phyloP scores from a whole-genome alignment of 1,284 basidiomycete genomes.

The Abortiporus biennis region DNA sequence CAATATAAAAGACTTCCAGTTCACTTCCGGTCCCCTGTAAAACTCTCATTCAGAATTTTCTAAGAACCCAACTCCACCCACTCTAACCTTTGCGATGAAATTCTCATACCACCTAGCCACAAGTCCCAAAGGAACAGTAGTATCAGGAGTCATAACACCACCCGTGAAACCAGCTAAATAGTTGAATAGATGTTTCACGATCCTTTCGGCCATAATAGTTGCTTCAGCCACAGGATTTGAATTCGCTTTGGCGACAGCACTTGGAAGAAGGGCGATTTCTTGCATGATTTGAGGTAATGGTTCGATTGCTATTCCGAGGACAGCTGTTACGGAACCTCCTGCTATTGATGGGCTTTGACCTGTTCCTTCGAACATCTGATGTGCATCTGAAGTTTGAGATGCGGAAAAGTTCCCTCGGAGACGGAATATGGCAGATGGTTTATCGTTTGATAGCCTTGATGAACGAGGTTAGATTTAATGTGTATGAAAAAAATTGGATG shows the following conservation, averaged over 20 bases:
- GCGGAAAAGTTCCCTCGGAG: slow-evolving; percentile 64
- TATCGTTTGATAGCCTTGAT: slow-evolving; percentile 89
- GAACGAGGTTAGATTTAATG: background rate
- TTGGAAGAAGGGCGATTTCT: slow-evolving; percentile 45
- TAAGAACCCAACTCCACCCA: slow-evolving; percentile 69
- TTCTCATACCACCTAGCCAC: slow-evolving; percentile 81
- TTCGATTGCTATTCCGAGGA: slow-evolving; percentile 69
- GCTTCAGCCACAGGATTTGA: slow-evolving; percentile 24
- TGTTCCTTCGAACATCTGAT: slow-evolving; percentile 47
- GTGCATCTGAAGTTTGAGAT: slow-evolving; percentile 38
- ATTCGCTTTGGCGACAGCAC: slow-evolving; percentile 20
- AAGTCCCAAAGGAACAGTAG: slow-evolving; percentile 67
- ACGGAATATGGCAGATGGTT: slow-evolving; percentile 89
- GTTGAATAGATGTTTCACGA: slow-evolving; percentile 78
- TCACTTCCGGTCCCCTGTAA: too few species aligned
- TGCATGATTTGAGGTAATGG: slow-evolving; percentile 53
- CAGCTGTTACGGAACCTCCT: slow-evolving; percentile 53
- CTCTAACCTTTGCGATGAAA: slow-evolving; percentile 69
- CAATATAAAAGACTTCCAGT: too few species aligned
- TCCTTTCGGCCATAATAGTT: slow-evolving; percentile 49
- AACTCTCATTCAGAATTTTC: slow-evolving; percentile 59
- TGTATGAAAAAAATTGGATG: background rate
- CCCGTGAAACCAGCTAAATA: slow-evolving; percentile 73
- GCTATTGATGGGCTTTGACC: slow-evolving; percentile 26
- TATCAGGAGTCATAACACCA: slow-evolving; percentile 48